phyloP scores from a whole-genome alignment of 306 rosid genomes.

The Oxytropis ochrocephala region DNA sequence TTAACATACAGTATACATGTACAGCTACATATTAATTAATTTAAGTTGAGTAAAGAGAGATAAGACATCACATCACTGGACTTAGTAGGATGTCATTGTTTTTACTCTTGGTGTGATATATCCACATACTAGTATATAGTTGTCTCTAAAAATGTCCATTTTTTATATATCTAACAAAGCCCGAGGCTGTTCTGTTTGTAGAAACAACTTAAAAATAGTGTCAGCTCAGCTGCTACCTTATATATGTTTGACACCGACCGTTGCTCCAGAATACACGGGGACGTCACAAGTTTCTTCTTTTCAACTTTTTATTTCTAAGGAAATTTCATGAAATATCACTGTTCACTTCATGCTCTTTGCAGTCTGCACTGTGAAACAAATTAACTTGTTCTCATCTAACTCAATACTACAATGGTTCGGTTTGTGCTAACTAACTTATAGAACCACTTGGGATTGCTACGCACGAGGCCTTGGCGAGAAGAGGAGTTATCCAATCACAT shows the following conservation, averaged over 20 bases:
- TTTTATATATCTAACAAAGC: slow-evolving; percentile 8
- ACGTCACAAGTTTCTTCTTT: slow-evolving; percentile 29
- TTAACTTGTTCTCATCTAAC: not conserved
- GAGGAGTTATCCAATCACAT: no score
- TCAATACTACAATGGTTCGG: not conserved
- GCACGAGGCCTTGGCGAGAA: no score
- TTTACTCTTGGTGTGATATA: slow-evolving; percentile 33
- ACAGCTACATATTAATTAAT: slow-evolving; percentile 20
- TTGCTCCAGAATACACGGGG: slow-evolving; percentile 49
- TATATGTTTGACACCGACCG: slow-evolving; percentile 32
- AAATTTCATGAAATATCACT: slow-evolving; percentile 43
- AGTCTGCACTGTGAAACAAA: not conserved
- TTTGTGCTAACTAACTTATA: no score
- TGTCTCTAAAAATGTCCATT: slow-evolving; percentile 10
- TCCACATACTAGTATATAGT: not conserved
- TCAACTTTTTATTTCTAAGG: slow-evolving; percentile 40
- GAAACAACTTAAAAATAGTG: slow-evolving; percentile 17
- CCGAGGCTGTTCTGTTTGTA: slow-evolving; percentile 5
- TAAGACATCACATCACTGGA: slow-evolving; percentile 38
- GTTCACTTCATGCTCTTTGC: slow-evolving; percentile 36
- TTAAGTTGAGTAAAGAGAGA: not conserved
- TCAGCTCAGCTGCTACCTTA: slow-evolving; percentile 32
- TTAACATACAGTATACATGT: not conserved
- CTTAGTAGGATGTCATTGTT: slow-evolving; percentile 43
- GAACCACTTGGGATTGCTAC: no score